Conservation (phyloP, 129 eudicot genomes). For the Escallonia herrerae region DNA sequence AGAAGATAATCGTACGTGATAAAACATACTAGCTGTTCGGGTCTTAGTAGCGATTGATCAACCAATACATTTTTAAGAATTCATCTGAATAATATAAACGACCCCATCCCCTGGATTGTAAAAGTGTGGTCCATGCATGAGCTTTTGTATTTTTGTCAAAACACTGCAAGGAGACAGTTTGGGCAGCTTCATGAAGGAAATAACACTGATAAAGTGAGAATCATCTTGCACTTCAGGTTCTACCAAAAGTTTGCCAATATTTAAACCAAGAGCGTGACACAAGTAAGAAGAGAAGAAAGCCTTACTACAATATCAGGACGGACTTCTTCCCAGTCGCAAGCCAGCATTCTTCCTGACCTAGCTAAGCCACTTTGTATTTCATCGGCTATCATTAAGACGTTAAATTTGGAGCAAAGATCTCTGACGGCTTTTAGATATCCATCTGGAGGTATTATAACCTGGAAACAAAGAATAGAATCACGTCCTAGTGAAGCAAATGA, state of each 20-base stretch:
- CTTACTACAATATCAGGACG: conserved; percentile 95
- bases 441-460: conserved; percentile 93
- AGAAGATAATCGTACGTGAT: no score
- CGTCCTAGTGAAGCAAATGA: not conserved
- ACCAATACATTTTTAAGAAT: not conserved
- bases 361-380: conserved; percentile 98
- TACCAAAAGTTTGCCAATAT: no score
- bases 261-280: no score
- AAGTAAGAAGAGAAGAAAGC: not conserved
- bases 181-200: no score
- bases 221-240: no score
- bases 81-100: not conserved
- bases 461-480: conserved; percentile 16
- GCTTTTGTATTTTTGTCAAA: no score
- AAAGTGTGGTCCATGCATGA: no score
- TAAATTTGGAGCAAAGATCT: conserved; percentile 84
- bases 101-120: not conserved
- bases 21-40: no score
- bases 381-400: conserved; percentile 92
- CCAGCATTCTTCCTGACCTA: conserved; percentile 87
- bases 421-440: conserved; percentile 86
- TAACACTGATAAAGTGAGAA: no score
- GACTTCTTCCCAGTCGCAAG: conserved; percentile 97
- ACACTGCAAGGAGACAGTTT: no score
- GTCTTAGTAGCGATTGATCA: no score